Percentiles rank a stretch among this genome's conserved stretches.
Conservation (phyloP, 2,329 filamentous ascomycete genomes). For the Aureobasidium sp. region DNA sequence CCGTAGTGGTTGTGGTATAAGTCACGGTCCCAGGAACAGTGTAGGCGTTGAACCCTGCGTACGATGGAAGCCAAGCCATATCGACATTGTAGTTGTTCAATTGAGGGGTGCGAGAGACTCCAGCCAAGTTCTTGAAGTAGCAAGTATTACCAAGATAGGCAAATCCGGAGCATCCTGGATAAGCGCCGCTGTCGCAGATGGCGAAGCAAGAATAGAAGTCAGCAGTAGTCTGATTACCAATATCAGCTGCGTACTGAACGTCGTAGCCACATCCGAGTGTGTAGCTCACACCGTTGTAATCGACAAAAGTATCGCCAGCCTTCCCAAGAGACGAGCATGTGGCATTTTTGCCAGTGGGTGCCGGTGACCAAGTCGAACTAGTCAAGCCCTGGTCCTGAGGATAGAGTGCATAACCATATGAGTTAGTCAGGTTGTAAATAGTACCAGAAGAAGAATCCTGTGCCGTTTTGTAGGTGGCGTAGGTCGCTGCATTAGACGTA, state of each 20-base stretch:
- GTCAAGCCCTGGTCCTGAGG: slow-evolving; percentile 21
- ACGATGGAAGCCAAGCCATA: slow-evolving; percentile 22
- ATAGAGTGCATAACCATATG: slow-evolving; percentile 23
- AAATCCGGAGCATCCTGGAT: slow-evolving; percentile 22
- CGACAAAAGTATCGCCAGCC: slow-evolving; percentile 9
- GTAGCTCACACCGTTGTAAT: slow-evolving; percentile 21
- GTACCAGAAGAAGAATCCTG: not conserved
- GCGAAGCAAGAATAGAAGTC: slow-evolving; percentile 27
- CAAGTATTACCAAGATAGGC: slow-evolving; percentile 23
- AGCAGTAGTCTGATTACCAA: slow-evolving; percentile 21
- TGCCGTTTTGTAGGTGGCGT: slow-evolving; percentile 16
- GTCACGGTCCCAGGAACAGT: slow-evolving; percentile 9
- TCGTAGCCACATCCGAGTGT: slow-evolving; percentile 25
- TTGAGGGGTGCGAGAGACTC: slow-evolving; percentile 20
- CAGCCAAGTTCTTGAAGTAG: slow-evolving; percentile 24
- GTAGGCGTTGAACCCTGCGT: slow-evolving; percentile 23
- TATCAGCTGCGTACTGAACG: slow-evolving; percentile 21
- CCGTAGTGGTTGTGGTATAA: slow-evolving; percentile 21
- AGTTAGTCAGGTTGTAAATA: slow-evolving; percentile 22
- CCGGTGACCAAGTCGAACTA: slow-evolving; percentile 19
- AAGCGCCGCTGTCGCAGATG: slow-evolving; percentile 20
- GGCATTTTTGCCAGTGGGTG: slow-evolving; percentile 21
- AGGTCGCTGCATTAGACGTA: slow-evolving; percentile 15
- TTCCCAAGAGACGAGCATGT: slow-evolving; percentile 21
- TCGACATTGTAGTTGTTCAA: slow-evolving; percentile 22